phyloP scores from a whole-genome alignment of 1,284 basidiomycete species.

The Cutaneotrichosporon daszewskae region DNA sequence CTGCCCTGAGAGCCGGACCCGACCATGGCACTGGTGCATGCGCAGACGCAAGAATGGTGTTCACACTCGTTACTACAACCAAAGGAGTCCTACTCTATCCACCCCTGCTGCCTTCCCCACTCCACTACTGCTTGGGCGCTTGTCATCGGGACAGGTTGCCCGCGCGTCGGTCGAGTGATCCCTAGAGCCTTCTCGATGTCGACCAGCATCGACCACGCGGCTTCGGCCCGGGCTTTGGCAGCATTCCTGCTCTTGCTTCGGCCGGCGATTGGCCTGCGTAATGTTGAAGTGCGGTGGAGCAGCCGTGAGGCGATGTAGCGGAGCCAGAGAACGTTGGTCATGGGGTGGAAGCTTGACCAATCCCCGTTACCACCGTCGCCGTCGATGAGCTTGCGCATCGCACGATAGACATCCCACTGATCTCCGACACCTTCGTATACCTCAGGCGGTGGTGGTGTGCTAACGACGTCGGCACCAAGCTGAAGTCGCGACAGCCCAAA shows the following conservation, averaged over 20 bases:
- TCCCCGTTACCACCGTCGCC: neutral
- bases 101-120: conserved; percentile 6
- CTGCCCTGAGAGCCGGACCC: neutral
- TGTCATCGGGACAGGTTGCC: neutral
- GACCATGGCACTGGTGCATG: too few species aligned
- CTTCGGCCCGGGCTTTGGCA: conserved; percentile 3
- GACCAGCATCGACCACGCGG: conserved; percentile 13
- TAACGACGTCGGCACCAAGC: conserved; percentile 1
- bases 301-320: conserved; percentile 35
- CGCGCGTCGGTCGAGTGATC: neutral
- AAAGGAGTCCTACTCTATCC: conserved; percentile 4
- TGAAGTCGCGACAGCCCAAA: conserved; percentile 84
- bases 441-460: conserved; percentile 60
- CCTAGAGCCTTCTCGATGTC: conserved; percentile 1
- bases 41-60: too few species aligned
- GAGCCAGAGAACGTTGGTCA: conserved; percentile 33
- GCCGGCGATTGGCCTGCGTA: conserved; percentile 24
- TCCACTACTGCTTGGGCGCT: conserved; percentile 5
- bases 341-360: conserved; percentile 10
- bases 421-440: conserved; percentile 78
- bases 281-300: conserved; percentile 22
- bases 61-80: too few species aligned
- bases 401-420: conserved; percentile 91
- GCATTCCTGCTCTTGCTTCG: neutral
- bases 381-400: conserved; percentile 63